Evolutionary conservation across 2,329 filamentous ascomycete genomes (phyloP).

Genomic region (Aphanocladium album): DNA sequence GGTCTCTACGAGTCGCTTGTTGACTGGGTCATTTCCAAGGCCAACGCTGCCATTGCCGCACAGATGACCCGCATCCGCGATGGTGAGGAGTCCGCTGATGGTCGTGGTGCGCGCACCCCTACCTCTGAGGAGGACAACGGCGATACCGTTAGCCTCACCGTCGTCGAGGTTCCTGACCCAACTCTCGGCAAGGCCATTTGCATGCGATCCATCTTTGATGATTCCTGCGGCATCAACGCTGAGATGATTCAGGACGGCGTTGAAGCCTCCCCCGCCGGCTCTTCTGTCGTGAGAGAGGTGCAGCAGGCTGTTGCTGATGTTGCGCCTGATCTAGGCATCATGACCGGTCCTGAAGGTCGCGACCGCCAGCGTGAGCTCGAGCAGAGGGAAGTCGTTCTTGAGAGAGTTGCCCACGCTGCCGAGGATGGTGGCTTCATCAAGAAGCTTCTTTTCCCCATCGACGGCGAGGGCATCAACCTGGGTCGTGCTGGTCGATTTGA

Average conservation of each 20-base stretch:
- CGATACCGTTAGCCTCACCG: conserved; percentile 83
- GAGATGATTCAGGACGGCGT: conserved; percentile 98
- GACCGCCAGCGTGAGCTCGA: conserved; percentile 77
- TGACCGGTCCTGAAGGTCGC: conserved; percentile 58
- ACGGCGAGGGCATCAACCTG: conserved; percentile 72
- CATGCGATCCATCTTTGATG: conserved; percentile 88
- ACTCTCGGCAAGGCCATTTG: conserved; percentile 81
- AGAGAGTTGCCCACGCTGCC: conserved; percentile 78
- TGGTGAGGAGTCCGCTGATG: conserved; percentile 63
- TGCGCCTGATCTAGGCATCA: conserved; percentile 73
- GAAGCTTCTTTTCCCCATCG: conserved; percentile 72
- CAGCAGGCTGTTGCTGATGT: conserved; percentile 71
- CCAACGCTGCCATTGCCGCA: conserved; percentile 74
- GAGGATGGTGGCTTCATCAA: conserved; percentile 80
- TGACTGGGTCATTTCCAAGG: conserved; percentile 87
- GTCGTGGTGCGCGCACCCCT: conserved; percentile 56
- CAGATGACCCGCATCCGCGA: conserved; percentile 66
- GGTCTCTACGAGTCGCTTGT: conserved; percentile 91
- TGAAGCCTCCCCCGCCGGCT: conserved; percentile 65
- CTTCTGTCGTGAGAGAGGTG: conserved; percentile 84
- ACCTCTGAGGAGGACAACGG: conserved; percentile 64
- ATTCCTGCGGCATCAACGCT: conserved; percentile 83
- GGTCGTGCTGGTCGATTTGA: conserved; percentile 77
- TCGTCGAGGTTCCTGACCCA: conserved; percentile 79
- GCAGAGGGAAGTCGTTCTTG: conserved; percentile 74